Evolutionary conservation across 345 rosid species (phyloP).

Genomic region (Acer saccharum): DNA sequence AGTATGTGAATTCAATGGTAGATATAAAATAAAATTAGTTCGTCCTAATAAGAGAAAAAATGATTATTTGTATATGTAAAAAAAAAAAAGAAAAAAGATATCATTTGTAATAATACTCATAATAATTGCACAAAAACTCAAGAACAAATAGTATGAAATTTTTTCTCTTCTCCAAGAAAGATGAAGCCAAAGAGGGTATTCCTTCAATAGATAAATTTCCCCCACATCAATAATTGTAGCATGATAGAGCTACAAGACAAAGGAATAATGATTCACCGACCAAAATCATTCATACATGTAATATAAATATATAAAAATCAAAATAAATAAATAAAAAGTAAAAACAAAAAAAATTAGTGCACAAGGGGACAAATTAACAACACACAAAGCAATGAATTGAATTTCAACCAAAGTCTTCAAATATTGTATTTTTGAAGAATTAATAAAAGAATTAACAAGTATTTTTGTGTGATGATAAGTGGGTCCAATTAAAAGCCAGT

Average conservation of each 20-base stretch:
- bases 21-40: too few species aligned
- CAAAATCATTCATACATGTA: not conserved
- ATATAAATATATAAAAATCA: too few species aligned
- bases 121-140: not conserved
- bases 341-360: not conserved
- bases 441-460: not conserved
- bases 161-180: not conserved
- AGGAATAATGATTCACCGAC: constrained; percentile 15
- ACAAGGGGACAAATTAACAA: constrained; percentile 16
- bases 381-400: constrained; percentile 3
- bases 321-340: too few species aligned
- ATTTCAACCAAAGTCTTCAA: constrained; percentile 21
- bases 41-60: too few species aligned
- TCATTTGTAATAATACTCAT: not conserved
- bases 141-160: not conserved
- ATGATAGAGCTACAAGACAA: not conserved
- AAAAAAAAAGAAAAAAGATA: not conserved
- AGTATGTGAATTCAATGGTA: too few species aligned
- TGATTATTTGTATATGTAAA: too few species aligned
- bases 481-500: constrained; percentile 15
- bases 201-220: not conserved
- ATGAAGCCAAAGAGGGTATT: too few species aligned
- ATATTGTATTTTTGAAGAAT: constrained; percentile 22
- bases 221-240: not conserved
- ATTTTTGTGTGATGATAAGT: constrained; percentile 7